Evolutionary conservation across 2,329 filamentous ascomycete species (phyloP).

Genomic region (Aspergillus pseudoviridinutans): DNA sequence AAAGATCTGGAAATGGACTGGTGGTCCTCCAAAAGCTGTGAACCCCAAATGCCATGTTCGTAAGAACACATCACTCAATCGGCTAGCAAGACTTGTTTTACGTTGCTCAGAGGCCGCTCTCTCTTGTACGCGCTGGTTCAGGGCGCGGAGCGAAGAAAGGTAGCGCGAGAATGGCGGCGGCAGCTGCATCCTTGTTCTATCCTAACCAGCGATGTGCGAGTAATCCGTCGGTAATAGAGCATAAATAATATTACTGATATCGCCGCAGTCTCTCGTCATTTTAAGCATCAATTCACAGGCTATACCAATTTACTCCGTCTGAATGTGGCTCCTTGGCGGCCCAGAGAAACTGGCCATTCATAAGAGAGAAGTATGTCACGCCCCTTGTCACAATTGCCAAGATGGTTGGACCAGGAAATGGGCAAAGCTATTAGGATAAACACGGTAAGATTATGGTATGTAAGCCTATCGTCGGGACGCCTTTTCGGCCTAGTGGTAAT

Average conservation of each 20-base stretch:
- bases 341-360: not conserved
- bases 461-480: no score
- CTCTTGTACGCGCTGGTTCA: constrained; percentile 2
- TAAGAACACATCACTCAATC: constrained; percentile 32
- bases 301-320: not conserved
- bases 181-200: constrained; percentile 1
- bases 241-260: not conserved
- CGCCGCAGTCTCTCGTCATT: not conserved
- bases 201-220: no score
- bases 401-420: no score
- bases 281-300: not conserved
- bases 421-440: no score
- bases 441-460: no score
- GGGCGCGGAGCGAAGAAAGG: constrained; percentile 4
- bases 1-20: constrained; percentile 67
- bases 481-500: no score
- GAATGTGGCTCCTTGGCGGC: not conserved
- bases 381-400: not conserved
- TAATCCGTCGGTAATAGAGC: no score
- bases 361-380: not conserved
- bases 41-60: constrained; percentile 60
- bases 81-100: constrained; percentile 13
- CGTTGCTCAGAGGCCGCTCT: not conserved
- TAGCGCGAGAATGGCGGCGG: constrained; percentile 4
- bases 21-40: constrained; percentile 63